Evolutionary conservation across 768 basidiomycete genomes (phyloP), one percentile per base, ranked within the genome.

Genomic region (Terana coerulea): DNA sequence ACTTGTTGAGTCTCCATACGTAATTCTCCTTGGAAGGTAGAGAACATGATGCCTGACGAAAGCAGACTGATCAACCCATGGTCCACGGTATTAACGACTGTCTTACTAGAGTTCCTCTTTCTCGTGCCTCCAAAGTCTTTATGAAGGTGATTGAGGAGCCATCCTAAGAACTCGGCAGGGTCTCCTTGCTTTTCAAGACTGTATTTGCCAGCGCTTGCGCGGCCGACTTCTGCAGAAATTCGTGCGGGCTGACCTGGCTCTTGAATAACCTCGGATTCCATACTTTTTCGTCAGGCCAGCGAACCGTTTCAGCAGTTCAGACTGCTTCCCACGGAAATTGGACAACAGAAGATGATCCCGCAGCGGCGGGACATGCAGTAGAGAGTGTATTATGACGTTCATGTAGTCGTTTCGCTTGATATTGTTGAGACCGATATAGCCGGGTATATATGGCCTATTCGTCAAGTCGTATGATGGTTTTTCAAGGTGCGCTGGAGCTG

Each of bases 211-310:
- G 73, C 79, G 62, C 91, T 95, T 43, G 88, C 86, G 57, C 92
- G 79, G 59, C 88, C 86, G 49, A 98, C 95, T 70, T 98, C 97
- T 99, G 97, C 50, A 99, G 71, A 67, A 98, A 94, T 66, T 99
- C 97, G 66, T 99, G 97, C n/a, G 97, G 97, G 59, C 87, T 91
- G 60, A 98, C 94, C 77, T 99, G 97, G 54, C 89, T 87, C 69
- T 99, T 99, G 81, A 99, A 99, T 50, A 95, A 71, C 45, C 86
- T 76, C 8, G 95, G 92, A 69, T 97, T 98, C 97, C 97, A 99
- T 33, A 98, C 64, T 69, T 98, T 68, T 92, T 92, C 2, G 91
- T 86, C 17, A 99, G 78, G 11, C 80, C 76, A 15, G 91, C 85
- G 61, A 98, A 91, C 21, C 97, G 84, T 61, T 83, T 87, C 35